Evolutionary conservation across 306 rosid species (phyloP).

Genomic region (Castanea sativa): DNA sequence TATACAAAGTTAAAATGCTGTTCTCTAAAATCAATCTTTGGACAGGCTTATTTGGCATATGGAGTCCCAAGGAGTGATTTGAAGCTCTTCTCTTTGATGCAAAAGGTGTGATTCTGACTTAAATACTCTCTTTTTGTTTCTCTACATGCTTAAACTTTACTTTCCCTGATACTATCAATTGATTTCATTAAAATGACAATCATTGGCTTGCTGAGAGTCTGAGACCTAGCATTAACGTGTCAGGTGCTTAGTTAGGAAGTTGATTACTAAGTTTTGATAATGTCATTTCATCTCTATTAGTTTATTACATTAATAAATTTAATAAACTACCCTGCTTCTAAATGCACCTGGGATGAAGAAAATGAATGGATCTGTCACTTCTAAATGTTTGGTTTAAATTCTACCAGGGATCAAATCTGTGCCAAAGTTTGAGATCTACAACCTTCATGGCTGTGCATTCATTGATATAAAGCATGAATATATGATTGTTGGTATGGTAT

Average conservation of each 20-base stretch:
- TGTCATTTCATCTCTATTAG: not conserved
- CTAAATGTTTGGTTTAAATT: not conserved
- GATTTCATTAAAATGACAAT: not conserved
- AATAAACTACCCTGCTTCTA: not conserved
- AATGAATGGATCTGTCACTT: not conserved
- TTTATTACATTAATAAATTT: too few species aligned
- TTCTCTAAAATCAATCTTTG: not conserved
- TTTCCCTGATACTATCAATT: not conserved
- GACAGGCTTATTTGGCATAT: slow-evolving; percentile 78
- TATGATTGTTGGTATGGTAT: not conserved
- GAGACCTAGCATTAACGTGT: not conserved
- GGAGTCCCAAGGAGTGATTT: slow-evolving; percentile 82
- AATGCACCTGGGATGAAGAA: not conserved
- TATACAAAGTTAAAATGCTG: not conserved
- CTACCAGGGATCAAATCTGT: not conserved
- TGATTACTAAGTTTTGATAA: not conserved
- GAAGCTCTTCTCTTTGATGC: slow-evolving; percentile 74
- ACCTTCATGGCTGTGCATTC: not conserved
- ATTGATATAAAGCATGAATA: too few species aligned
- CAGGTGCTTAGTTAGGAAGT: not conserved
- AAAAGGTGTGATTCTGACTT: slow-evolving; percentile 52
- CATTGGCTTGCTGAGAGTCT: not conserved
- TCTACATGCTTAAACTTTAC: not conserved
- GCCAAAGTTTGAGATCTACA: not conserved
- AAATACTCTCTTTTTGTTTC: not conserved